A percentile compares a stretch with the other conserved stretches of the same genome.
phyloP scores from a whole-genome alignment of 441 rosid species.

The Omphalea diandra region DNA sequence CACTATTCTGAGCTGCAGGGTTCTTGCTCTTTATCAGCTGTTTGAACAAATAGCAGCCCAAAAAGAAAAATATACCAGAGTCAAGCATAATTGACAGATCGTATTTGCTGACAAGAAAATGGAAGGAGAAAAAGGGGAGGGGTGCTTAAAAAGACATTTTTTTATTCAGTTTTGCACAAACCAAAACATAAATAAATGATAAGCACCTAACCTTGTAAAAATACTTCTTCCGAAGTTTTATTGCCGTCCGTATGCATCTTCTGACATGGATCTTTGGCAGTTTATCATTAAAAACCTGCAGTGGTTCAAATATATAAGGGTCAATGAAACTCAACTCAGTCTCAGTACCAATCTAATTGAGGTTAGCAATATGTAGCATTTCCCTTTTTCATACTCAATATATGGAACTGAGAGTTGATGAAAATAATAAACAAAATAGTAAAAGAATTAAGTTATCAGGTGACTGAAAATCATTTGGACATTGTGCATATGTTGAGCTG shows the following conservation, averaged over 20 bases:
- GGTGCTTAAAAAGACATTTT: background rate
- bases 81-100: background rate
- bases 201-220: conserved; percentile 63
- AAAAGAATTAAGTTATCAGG: background rate
- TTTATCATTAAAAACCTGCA: conserved; percentile 91
- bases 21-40: conserved; percentile 60
- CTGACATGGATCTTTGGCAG: conserved; percentile 66
- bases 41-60: conserved; percentile 27
- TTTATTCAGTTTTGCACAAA: background rate
- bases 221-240: conserved; percentile 85
- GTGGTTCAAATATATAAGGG: conserved; percentile 8
- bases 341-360: conserved; percentile 1
- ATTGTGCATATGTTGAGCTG: background rate
- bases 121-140: no score
- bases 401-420: background rate
- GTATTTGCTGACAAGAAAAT: background rate
- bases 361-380: background rate
- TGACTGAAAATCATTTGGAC: background rate
- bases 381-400: background rate
- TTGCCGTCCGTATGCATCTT: conserved; percentile 70
- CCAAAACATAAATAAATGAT: background rate
- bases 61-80: conserved; percentile 13
- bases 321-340: background rate
- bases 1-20: conserved; percentile 43
- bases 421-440: background rate